These are phyloP conservation scores for Zygosaccharomyces pseudobailii DNA, from an alignment of 1,139 yeast species.

Conservation along the genomic window DNA sequence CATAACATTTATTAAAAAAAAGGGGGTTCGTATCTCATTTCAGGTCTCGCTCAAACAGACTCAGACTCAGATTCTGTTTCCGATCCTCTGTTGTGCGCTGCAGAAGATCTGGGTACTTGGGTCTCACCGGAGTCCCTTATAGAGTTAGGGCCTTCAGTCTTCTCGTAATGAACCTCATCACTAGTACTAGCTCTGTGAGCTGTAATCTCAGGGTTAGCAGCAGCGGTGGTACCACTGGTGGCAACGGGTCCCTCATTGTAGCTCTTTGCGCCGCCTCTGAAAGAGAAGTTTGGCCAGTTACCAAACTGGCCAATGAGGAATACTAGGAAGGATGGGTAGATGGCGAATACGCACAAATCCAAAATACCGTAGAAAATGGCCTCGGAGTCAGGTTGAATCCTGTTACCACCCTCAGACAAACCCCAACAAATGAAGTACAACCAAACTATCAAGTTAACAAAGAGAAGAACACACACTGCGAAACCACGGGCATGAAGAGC, in stretches of 20 bases:
- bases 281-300: constrained; percentile 13
- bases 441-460: constrained; percentile 32
- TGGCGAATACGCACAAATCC: constrained; percentile 45
- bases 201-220: background rate
- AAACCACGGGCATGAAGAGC: constrained; percentile 16
- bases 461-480: constrained; percentile 12
- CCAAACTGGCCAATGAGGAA: constrained; percentile 12
- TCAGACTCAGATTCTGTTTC: constrained; percentile 3
- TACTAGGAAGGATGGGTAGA: constrained; percentile 37
- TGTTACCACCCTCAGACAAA: constrained; percentile 63
- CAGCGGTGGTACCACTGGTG: background rate
- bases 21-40: background rate
- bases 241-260: background rate
- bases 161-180: constrained; percentile 7
- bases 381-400: constrained; percentile 61
- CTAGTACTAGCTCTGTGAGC: constrained; percentile 3
- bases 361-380: constrained; percentile 61
- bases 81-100: background rate
- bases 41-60: background rate
- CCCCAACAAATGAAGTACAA: constrained; percentile 60
- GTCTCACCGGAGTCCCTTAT: constrained; percentile 29
- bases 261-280: constrained; percentile 11
- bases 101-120: constrained; percentile 12
- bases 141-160: constrained; percentile 11
- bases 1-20: background rate